phyloP scores from a whole-genome alignment of 768 basidiomycete species.

The Candolleomyces eurysporus region DNA sequence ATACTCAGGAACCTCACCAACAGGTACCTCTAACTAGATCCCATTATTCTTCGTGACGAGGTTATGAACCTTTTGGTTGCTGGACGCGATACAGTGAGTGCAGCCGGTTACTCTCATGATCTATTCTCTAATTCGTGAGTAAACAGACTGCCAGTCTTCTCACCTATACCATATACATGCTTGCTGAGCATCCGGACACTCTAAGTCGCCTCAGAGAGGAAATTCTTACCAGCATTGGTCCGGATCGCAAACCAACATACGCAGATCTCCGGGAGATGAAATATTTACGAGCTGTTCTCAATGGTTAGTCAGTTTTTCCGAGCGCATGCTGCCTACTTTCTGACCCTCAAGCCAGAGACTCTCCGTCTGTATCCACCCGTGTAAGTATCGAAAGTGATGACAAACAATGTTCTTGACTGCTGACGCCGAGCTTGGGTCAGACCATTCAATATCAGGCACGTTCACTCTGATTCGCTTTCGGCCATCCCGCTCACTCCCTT shows the following conservation, averaged over 20 bases:
- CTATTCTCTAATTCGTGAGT: background rate
- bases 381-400: slow-evolving; percentile 5
- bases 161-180: slow-evolving; percentile 43
- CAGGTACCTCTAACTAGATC: slow-evolving; percentile 14
- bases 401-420: background rate
- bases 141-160: slow-evolving; percentile 41
- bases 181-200: slow-evolving; percentile 44
- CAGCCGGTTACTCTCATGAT: background rate
- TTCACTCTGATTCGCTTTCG: background rate
- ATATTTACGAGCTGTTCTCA: slow-evolving; percentile 41
- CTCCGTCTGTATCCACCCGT: slow-evolving; percentile 18
- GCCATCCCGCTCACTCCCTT: background rate
- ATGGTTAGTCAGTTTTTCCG: slow-evolving; percentile 25
- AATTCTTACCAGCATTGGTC: slow-evolving; percentile 35
- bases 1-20: background rate
- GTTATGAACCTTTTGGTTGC: slow-evolving; percentile 44
- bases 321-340: background rate
- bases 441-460: slow-evolving; percentile 9
- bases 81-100: slow-evolving; percentile 39
- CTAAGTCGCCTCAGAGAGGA: slow-evolving; percentile 40
- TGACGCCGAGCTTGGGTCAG: background rate
- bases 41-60: slow-evolving; percentile 37
- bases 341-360: slow-evolving; percentile 11
- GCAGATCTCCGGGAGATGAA: slow-evolving; percentile 44
- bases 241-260: slow-evolving; percentile 32